Evolutionary conservation across 371 early-diverging fungal genomes (phyloP).

Genomic region (Saksenaea vasiformis): DNA sequence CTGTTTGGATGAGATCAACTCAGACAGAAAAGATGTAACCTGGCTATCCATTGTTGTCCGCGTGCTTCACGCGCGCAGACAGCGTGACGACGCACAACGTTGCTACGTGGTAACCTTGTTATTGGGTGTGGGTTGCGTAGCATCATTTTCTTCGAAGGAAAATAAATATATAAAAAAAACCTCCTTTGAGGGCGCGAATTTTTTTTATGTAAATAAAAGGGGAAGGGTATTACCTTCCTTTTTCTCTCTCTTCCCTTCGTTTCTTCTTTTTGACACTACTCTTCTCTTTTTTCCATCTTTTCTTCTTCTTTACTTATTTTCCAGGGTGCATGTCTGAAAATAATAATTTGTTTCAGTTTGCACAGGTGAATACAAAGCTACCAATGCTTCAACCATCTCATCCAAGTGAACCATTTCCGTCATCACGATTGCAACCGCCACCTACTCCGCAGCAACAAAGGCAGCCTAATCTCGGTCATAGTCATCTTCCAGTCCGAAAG

Average conservation of each 20-base stretch:
- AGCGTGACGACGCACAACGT: slow-evolving; percentile 1
- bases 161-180: no score
- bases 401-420: background rate
- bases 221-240: slow-evolving; percentile 11
- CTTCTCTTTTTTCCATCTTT: slow-evolving; percentile 1
- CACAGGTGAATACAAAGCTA: slow-evolving; percentile 42
- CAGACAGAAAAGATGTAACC: background rate
- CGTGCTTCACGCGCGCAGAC: background rate
- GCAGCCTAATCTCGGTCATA: background rate
- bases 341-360: slow-evolving; percentile 44
- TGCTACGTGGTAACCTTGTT: background rate
- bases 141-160: background rate
- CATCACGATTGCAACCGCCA: slow-evolving; percentile 6
- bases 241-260: slow-evolving; percentile 9
- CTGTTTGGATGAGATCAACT: background rate
- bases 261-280: slow-evolving; percentile 3
- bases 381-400: slow-evolving; percentile 21
- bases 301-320: slow-evolving; percentile 11
- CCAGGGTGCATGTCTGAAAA: slow-evolving; percentile 36
- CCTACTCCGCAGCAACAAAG: slow-evolving; percentile 6
- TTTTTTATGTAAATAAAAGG: slow-evolving; percentile 1
- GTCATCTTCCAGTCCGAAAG: slow-evolving; percentile 33
- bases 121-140: background rate
- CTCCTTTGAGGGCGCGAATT: background rate
- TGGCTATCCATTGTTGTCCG: background rate